Base-by-base conservation (phyloP, 2,329 filamentous ascomycete genomes). In the Aureobasidium sp. region DNA sequence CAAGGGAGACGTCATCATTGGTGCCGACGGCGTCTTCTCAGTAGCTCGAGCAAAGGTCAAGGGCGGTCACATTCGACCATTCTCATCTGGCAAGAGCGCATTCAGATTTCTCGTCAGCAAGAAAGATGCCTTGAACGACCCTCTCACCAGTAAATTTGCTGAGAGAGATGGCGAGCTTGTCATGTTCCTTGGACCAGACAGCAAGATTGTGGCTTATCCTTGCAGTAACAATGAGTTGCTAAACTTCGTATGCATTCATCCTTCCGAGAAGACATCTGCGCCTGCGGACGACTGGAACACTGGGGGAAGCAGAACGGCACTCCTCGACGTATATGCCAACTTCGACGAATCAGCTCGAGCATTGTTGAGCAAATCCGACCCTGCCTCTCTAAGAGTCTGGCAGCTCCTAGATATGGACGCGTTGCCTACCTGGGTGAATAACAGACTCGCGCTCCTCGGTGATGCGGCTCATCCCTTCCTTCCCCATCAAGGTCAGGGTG, bases 381-480 rank as follows among this genome's bases (percentile, higher is more conserved):
- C 70, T 59, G 69, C 72, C 8, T 72, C 71, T 12, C 67, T 86
- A 20, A 84, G 81, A 61, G 73, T 84, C 0, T 87, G 84, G 84
- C 79, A 78, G 27, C 71, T 87, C 1, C 69, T 85, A 3, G 87
- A 89, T 65, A 87, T 87, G 82, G 79, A 82, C 4, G 72, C 77
- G 1, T 70, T 89, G 17, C 78, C 80, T 0, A 76, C 73, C 0
- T 89, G 84, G 81, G 74, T 77, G 0, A 78, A 81, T 2, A 81
- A 72, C 1, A 78, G 76, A 7, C 69, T 88, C 15, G 84, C 79
- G 1, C 71, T 88, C 0, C 71, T 89, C 0, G 87, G 87, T 0
- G 87, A 89, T 69, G 85, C 87, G 0, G 86, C 85, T 0, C 87
- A 90, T 69, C 85, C 86, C 0, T 88, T 89, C 67, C 74, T 85